Evolutionary conservation across 106 monocot genomes (phyloP).

Genomic region (Dendrobium nobile): DNA sequence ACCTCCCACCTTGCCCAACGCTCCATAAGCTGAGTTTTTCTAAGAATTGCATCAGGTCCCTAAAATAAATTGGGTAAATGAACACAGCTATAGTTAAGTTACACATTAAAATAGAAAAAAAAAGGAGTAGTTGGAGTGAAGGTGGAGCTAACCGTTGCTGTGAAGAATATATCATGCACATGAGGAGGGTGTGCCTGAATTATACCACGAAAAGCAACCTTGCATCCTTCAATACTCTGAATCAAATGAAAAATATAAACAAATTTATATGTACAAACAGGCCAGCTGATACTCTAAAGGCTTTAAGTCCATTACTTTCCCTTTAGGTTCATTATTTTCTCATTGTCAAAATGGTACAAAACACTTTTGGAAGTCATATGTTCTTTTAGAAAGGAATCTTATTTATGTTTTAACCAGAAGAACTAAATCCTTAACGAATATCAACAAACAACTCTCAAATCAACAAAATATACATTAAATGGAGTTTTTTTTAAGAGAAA

Average conservation of each 20-base stretch:
- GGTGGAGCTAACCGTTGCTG: constrained; percentile 57
- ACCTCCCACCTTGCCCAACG: constrained; percentile 99
- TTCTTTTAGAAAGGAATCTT: background rate
- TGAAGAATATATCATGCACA: constrained; percentile 74
- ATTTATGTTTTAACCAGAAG: constrained; percentile 1
- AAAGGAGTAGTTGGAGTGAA: background rate
- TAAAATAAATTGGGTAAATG: constrained; percentile 23
- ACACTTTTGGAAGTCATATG: background rate
- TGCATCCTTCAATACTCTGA: constrained; percentile 79
- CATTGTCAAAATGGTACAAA: background rate
- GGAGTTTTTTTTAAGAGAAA: background rate
- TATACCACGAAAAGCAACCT: constrained; percentile 78
- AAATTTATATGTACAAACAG: background rate
- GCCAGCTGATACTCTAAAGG: background rate
- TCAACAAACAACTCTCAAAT: background rate
- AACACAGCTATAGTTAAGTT: background rate
- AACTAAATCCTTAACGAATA: background rate
- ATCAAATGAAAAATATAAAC: constrained; percentile 9
- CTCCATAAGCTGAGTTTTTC: constrained; percentile 90
- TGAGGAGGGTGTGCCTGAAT: constrained; percentile 76
- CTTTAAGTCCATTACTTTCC: background rate
- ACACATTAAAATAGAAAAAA: background rate
- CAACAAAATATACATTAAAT: background rate
- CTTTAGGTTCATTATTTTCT: background rate
- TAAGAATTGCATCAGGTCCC: constrained; percentile 88